Evolutionary conservation across 2,329 filamentous ascomycete species (phyloP), one percentile per base, ranked within the genome.

Genomic region (Aschersonia sp.): DNA sequence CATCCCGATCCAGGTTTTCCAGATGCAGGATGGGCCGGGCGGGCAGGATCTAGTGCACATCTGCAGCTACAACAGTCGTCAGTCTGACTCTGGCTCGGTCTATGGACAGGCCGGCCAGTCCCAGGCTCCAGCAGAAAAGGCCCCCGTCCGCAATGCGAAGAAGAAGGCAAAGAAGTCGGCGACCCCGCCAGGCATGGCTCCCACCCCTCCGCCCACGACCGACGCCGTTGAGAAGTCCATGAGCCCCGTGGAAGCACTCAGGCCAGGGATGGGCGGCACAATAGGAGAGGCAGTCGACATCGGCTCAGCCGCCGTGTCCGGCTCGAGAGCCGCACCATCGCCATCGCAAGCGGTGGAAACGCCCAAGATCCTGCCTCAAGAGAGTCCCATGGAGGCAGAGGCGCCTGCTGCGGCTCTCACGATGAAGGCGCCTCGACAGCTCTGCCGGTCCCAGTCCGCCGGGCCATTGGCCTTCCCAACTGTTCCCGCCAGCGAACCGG

Each of bases 401-500:
- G 10, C 32, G 39, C 22, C 46, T 42, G 45, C 30, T 9, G 44
- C 37, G 22, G 30, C 35, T 30, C 12, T 42, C 14, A 10, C 37
- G n/a, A 14, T 41, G 11, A 53, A 32, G 44, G 32, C 47, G 43
- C 45, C 58, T 9, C 58, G 62, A 46, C 55, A 58, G 4, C 45
- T 66, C 2, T 54, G 53, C 37, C 57, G 65, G 39, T 67, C 64
- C 31, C 64, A 67, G 14, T 67, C 65, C 2, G 57, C 63, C 4
- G 65, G 66, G 0, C 56, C 63, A 11, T 50, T 69, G 40, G 59
- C 57, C 35, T 52, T 68, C 6, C 63, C 66, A n/a, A 50, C 54
- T 14, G 22, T 22, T 22, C 22, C 22, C 22, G 52, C 71, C 4
- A 79, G 73, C 52, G 77, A 80, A 49, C 73, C 75, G 8, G 59